Conservation (phyloP, 345 rosid species). For the Noccaea caerulescens region DNA sequence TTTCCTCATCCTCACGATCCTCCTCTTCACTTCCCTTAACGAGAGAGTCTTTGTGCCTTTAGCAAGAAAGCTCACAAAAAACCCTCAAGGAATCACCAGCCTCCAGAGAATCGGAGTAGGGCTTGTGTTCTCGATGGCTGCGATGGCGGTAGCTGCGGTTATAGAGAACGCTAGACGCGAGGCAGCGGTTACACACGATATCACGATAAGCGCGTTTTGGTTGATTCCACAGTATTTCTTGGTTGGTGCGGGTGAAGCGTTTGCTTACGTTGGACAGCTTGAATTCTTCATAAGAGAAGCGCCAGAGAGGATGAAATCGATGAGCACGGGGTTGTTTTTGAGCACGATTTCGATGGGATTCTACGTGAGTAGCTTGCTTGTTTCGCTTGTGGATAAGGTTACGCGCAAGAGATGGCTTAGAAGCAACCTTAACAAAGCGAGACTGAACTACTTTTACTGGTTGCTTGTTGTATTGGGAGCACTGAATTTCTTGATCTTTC, state of each 20-base stretch:
- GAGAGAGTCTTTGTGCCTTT: conserved; percentile 75
- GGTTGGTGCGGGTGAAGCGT: conserved; percentile 95
- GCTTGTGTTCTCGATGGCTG: conserved; percentile 61
- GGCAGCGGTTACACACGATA: conserved; percentile 34
- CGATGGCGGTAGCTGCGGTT: conserved; percentile 72
- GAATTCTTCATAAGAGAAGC: conserved; percentile 93
- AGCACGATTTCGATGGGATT: conserved; percentile 89
- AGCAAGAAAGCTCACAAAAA: conserved; percentile 59
- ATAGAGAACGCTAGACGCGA: conserved; percentile 66
- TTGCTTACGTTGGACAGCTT: conserved; percentile 88
- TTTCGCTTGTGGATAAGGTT: conserved; percentile 62
- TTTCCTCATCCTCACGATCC: conserved; percentile 70
- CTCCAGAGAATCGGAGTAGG: conserved; percentile 88
- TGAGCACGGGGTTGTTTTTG: conserved; percentile 91
- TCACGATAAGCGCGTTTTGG: conserved; percentile 71
- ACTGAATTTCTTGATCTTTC: conserved; percentile 65
- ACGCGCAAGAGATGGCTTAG: conserved; percentile 71
- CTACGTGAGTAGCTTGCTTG: conserved; percentile 80
- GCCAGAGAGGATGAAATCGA: conserved; percentile 89
- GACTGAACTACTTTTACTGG: conserved; percentile 75
- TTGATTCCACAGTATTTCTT: conserved; percentile 77
- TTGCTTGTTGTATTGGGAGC: conserved; percentile 68
- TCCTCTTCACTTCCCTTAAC: conserved; percentile 81
- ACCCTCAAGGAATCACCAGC: conserved; percentile 73
- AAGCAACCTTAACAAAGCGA: conserved; percentile 65